Percentiles rank a stretch among this genome's conserved stretches.
These are phyloP conservation scores for Lepiota venenata DNA, from an alignment of 768 basidiomycete genomes.

Conservation along the genomic window DNA sequence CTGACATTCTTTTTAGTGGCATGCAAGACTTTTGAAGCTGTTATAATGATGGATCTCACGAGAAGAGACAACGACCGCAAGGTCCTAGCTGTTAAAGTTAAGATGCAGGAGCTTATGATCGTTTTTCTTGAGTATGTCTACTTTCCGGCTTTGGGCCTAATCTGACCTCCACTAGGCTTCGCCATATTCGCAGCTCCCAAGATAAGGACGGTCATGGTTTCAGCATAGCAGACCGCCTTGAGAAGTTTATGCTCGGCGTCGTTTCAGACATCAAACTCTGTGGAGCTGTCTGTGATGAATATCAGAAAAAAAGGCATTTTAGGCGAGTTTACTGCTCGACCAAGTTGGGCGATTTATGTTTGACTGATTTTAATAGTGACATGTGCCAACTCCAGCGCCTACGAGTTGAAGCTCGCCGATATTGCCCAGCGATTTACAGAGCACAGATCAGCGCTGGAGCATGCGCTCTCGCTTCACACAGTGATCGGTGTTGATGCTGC, in stretches of 20 bases:
- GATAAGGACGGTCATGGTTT: conserved; percentile 27
- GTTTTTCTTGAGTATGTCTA: conserved; percentile 38
- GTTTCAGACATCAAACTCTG: conserved; percentile 40
- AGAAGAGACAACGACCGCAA: conserved; percentile 50
- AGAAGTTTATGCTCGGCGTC: conserved; percentile 22
- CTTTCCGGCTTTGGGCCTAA: background rate
- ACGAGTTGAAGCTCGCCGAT: conserved; percentile 33
- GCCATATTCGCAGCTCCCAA: conserved; percentile 21
- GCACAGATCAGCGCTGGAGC: conserved; percentile 30
- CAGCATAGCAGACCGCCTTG: conserved; percentile 26
- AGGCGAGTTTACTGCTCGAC: conserved; percentile 19
- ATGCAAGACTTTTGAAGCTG: conserved; percentile 45
- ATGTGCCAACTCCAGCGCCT: conserved; percentile 29
- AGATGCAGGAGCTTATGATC: conserved; percentile 48
- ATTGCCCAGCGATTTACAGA: conserved; percentile 29
- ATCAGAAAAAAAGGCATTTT: conserved; percentile 39
- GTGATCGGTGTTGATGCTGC: conserved; percentile 32
- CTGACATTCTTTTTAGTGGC: conserved; percentile 26
- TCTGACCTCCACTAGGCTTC: conserved; percentile 20
- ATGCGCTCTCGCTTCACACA: conserved; percentile 34
- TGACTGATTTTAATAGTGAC: conserved; percentile 21
- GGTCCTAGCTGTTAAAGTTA: conserved; percentile 37
- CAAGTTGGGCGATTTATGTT: background rate
- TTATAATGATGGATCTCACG: conserved; percentile 42
- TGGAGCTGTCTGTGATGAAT: conserved; percentile 41